These are phyloP conservation scores for Geranium brycei DNA, from an alignment of 345 rosid genomes.

Conservation along the genomic window DNA sequence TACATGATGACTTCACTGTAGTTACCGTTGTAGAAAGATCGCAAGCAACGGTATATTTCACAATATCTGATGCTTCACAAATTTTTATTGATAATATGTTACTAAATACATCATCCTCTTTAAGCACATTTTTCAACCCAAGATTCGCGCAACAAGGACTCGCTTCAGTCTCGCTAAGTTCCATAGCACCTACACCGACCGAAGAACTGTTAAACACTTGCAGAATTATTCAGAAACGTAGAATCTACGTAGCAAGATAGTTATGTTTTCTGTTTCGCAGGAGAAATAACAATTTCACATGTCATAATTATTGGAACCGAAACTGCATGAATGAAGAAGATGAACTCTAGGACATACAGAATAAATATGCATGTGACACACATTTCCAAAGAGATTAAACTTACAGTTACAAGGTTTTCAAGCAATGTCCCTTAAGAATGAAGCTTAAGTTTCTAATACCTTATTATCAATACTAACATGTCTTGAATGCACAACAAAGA, in stretches of 20 bases:
- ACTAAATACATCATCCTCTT: slow-evolving; percentile 20
- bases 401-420: background rate
- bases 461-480: too few species aligned
- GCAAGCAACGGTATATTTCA: slow-evolving; percentile 38
- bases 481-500: too few species aligned
- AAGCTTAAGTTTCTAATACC: too few species aligned
- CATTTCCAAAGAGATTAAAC: background rate
- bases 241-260: background rate
- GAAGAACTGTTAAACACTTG: background rate
- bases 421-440: too few species aligned
- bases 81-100: slow-evolving; percentile 21
- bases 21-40: slow-evolving; percentile 28
- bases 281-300: background rate
- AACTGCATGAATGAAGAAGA: background rate
- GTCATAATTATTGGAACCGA: background rate
- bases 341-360: background rate
- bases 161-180: slow-evolving; percentile 7
- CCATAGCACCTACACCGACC: slow-evolving; percentile 18
- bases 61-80: slow-evolving; percentile 47
- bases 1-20: slow-evolving; percentile 16
- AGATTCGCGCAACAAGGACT: slow-evolving; percentile 21
- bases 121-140: slow-evolving; percentile 56
- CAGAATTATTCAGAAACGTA: background rate
- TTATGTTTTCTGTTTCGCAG: background rate
- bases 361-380: background rate